Evolutionary conservation across 106 monocot species (phyloP), one percentile per base, ranked within the genome.

Genomic region (Dendrobium nobile): DNA sequence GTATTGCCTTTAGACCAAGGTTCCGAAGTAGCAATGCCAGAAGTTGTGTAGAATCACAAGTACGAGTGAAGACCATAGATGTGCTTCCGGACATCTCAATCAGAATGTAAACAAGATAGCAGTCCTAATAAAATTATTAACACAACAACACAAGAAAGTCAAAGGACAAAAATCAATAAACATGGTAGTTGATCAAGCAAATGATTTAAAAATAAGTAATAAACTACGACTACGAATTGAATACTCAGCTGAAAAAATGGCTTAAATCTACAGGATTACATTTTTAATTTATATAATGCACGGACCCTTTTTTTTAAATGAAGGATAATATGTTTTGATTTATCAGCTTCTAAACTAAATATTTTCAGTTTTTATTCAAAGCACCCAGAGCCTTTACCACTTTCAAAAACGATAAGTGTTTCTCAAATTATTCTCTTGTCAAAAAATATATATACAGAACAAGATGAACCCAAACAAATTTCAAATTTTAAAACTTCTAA

Each of bases 11-110:
- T 55, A 94, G 85, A 77, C 97, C 94, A 41, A 98, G 84, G 75
- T 92, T 92, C 2, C 92, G 84, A 16, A 98, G 97, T 64, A 91
- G 79, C 22, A 94, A 73, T 47, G 97, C 73, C 7, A 98, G 83
- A 18, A 94, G 80, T 22, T 87, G 79, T 33, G 97, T 95, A 41
- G 92, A 59, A 43, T 94, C 92, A 85, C 97, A 98, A 8, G 91
- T 98, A 22, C 97, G 87, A 41, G 92, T 94, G 81, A 98, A 98
- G 79, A 98, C 82, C 97, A 98, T 98, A 27, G 89, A 81, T 45
- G 89, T 92, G 47, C 89, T 94, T 79, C 92, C 94, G 48, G 83
- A 54, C 88, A 85, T 94, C 82, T 91, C 91, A 47, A 84, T 92
- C 84, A 98, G 73, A 77, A 98, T 84, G 80, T 98, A 91, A 2